These are phyloP conservation scores for Penicillium paneum DNA, from an alignment of 2,329 filamentous ascomycete genomes.

Conservation along the genomic window DNA sequence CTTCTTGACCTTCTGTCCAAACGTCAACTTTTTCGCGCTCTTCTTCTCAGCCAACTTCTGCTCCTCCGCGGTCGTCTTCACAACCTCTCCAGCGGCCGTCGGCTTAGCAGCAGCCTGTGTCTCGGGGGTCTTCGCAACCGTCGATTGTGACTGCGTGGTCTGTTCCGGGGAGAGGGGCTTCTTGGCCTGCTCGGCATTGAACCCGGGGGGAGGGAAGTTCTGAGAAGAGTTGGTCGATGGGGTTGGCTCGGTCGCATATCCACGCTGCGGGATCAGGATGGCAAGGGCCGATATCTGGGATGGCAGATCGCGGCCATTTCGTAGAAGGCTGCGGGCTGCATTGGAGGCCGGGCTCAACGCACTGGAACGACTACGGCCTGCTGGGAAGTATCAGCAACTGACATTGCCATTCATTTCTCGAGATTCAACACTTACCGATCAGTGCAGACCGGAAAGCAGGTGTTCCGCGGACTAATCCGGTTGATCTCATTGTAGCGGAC, in stretches of 20 bases:
- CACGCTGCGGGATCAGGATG: conserved; percentile 53
- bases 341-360: conserved; percentile 29
- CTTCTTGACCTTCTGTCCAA: conserved; percentile 92
- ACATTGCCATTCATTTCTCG: neutral
- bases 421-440: conserved; percentile 22
- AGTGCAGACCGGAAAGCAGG: conserved; percentile 31
- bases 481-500: conserved; percentile 41
- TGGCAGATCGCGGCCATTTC: conserved; percentile 42
- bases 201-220: conserved; percentile 76
- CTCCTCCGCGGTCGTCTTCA: conserved; percentile 53
- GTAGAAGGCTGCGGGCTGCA: conserved; percentile 32
- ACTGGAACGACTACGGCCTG: conserved; percentile 34
- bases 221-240: conserved; percentile 46
- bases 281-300: conserved; percentile 56
- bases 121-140: neutral
- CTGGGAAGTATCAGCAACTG: conserved; percentile 1
- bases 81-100: conserved; percentile 60
- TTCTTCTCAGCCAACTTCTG: conserved; percentile 64
- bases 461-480: conserved; percentile 38
- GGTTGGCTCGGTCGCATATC: conserved; percentile 57
- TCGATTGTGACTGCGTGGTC: conserved; percentile 24
- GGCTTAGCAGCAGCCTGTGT: conserved; percentile 39
- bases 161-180: conserved; percentile 68
- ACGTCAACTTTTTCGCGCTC: conserved; percentile 78
- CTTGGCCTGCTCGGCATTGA: conserved; percentile 86